Percentiles rank a stretch among this genome's conserved stretches.
These are phyloP conservation scores for Periconia digitata DNA, from an alignment of 2,329 filamentous ascomycete species.

Conservation along the genomic window DNA sequence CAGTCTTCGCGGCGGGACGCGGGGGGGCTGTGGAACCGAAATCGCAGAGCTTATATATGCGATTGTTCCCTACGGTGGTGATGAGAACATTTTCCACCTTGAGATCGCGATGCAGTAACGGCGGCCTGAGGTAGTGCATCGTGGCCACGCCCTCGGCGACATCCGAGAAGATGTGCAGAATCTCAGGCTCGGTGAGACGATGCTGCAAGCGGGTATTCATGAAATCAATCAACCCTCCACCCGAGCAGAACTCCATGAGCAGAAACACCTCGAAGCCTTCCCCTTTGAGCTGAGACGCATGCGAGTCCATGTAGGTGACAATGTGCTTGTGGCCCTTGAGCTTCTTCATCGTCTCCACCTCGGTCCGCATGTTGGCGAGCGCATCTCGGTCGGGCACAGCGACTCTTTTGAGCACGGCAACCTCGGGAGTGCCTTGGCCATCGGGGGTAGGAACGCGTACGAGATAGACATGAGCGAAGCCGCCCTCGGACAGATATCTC, in stretches of 20 bases:
- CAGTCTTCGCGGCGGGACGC: constrained; percentile 79
- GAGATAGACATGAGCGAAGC: constrained; percentile 97
- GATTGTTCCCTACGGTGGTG: constrained; percentile 64
- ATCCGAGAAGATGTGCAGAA: constrained; percentile 94
- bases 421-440: constrained; percentile 76
- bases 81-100: constrained; percentile 99
- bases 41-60: constrained; percentile 93
- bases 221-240: constrained; percentile 95
- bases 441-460: constrained; percentile 80
- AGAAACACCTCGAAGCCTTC: constrained; percentile 97
- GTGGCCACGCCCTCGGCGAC: constrained; percentile 95
- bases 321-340: constrained; percentile 95
- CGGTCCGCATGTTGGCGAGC: constrained; percentile 92
- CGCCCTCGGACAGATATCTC: constrained; percentile 96
- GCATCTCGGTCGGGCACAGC: constrained; percentile 95
- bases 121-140: constrained; percentile 98
- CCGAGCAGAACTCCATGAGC: constrained; percentile 96
- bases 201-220: constrained; percentile 99
- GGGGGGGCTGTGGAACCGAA: constrained; percentile 91
- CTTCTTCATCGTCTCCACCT: constrained; percentile 99
- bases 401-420: constrained; percentile 88
- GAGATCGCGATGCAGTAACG: constrained; percentile 87
- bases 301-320: constrained; percentile 97
- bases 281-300: constrained; percentile 88
- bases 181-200: constrained; percentile 94